A percentile compares a stretch with the other conserved stretches of the same genome.
Conservation (phyloP, 1,139 yeast species). For the Scheffersomyces parashehatae region DNA sequence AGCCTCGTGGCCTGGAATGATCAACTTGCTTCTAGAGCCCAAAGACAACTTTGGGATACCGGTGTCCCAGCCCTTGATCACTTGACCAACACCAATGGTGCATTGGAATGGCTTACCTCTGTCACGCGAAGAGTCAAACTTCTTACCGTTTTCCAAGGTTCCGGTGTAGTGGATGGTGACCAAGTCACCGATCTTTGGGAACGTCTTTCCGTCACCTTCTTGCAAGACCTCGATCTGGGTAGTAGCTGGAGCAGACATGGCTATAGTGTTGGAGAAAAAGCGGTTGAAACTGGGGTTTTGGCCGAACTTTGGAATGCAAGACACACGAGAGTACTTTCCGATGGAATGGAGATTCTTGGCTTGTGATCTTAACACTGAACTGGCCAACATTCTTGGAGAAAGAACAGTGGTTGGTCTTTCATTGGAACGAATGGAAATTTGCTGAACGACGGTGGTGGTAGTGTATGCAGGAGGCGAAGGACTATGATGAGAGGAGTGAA, state of each 20-base stretch:
- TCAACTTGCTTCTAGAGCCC: constrained; percentile 89
- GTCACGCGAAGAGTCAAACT: constrained; percentile 92
- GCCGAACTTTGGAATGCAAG: background rate
- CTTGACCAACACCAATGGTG: constrained; percentile 93
- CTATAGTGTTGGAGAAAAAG: constrained; percentile 7
- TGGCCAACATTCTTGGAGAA: background rate
- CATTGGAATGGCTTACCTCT: constrained; percentile 95
- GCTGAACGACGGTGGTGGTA: background rate
- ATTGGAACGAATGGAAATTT: background rate
- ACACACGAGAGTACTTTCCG: background rate
- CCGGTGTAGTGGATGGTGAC: constrained; percentile 96
- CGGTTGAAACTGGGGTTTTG: background rate
- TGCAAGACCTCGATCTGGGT: constrained; percentile 47
- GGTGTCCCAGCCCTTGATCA: constrained; percentile 94
- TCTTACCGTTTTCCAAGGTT: constrained; percentile 89
- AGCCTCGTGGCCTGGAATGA: constrained; percentile 91
- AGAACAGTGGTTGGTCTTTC: background rate
- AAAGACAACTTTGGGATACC: constrained; percentile 88
- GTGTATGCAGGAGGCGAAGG: background rate
- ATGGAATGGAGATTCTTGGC: too few species aligned
- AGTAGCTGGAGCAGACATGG: constrained; percentile 43
- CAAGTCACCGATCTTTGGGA: constrained; percentile 82
- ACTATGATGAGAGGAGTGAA: constrained; percentile 1
- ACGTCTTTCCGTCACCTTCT: constrained; percentile 80
- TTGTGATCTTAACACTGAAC: too few species aligned